Conservation (phyloP, 1,284 basidiomycete genomes). For the Cutaneotrichosporon sp. region DNA sequence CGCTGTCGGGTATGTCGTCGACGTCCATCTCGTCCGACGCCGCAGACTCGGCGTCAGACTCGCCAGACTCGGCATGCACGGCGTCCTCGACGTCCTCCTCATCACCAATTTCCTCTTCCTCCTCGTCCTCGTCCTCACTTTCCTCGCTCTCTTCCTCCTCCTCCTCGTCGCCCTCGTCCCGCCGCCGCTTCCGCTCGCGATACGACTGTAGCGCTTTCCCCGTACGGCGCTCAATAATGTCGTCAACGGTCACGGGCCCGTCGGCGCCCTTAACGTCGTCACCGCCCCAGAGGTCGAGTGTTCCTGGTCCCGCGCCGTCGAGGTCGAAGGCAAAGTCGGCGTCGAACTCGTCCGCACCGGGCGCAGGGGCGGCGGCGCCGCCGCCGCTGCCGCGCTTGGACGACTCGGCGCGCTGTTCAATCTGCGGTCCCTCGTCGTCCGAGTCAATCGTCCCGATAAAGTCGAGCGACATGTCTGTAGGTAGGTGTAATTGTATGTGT, state of each 20-base stretch:
- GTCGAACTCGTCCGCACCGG: constrained; percentile 58
- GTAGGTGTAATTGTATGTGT: constrained; percentile 1
- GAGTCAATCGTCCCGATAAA: constrained; percentile 49
- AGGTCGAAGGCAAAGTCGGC: constrained; percentile 78
- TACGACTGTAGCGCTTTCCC: constrained; percentile 40
- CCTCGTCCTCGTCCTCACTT: constrained; percentile 46
- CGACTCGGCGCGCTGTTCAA: constrained; percentile 21
- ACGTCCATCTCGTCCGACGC: constrained; percentile 37
- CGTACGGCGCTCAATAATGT: constrained; percentile 73
- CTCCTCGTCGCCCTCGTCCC: constrained; percentile 25
- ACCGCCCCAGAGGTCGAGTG: constrained; percentile 39
- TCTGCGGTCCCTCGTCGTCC: constrained; percentile 42
- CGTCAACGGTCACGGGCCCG: constrained; percentile 76
- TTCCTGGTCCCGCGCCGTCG: constrained; percentile 56
- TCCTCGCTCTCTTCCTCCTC: constrained; percentile 25
- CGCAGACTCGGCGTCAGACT: constrained; percentile 23
- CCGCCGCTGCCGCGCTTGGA: constrained; percentile 14
- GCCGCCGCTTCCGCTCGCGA: constrained; percentile 59
- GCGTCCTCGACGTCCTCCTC: constrained; percentile 40
- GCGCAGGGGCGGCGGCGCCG: too few species aligned
- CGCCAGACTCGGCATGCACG: constrained; percentile 31
- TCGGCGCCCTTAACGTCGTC: constrained; percentile 46
- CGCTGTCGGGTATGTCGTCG: constrained; percentile 35
- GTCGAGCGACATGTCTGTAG: constrained; percentile 34
- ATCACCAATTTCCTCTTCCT: constrained; percentile 35